Base-by-base conservation (phyloP, 345 rosid genomes). In the Murraya koenigii region DNA sequence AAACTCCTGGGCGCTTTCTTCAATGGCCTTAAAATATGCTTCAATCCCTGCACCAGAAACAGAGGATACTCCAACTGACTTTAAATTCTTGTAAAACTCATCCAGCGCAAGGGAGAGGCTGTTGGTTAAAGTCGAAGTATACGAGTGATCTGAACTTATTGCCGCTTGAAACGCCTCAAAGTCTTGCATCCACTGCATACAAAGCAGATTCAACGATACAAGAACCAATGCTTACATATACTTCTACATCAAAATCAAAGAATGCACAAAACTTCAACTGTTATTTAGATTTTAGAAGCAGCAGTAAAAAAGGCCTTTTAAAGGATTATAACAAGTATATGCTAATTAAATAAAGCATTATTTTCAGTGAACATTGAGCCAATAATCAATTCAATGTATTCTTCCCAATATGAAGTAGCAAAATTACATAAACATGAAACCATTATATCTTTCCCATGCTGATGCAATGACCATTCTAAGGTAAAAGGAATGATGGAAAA, bases 61-160 rank as follows among this genome's bases (percentile, higher is more conserved):
- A 52, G 97, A 95, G 71, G 97, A 93, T 62, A 93, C 95, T 71
- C 97, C 97, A 72, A 89, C 95, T 55, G 94, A 88, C 69, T 82
- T 85, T 77, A 93, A 82, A 32, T 91, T 93, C 55, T 79, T 83
- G 75, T 93, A 93, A 78, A 93, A 91, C 75, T 93, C 95, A 61
- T 83, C 91, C 3, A 93, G 92, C 17, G 86, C 83, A 41, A 93
- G 87, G 39, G 89, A 84, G 64, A 93, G 95, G 81, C 95, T 91
- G 72, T 87, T 85, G n/a, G 95, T 81, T 79, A 91, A 82, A 36
- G 91, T 85, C n/a, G 97, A 80, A 7, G 90, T 59, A 82, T 91
- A 86, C 0, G 97, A 84, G 55, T 83, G 69, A 84, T 93, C 97
- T n/a, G 88, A 74, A 78, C 84, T 86, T 36, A 85, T 26, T 25